Evolutionary conservation across 2,329 filamentous ascomycete species (phyloP), one percentile per base, ranked within the genome.

Genomic region (Grosmannia penicillata): DNA sequence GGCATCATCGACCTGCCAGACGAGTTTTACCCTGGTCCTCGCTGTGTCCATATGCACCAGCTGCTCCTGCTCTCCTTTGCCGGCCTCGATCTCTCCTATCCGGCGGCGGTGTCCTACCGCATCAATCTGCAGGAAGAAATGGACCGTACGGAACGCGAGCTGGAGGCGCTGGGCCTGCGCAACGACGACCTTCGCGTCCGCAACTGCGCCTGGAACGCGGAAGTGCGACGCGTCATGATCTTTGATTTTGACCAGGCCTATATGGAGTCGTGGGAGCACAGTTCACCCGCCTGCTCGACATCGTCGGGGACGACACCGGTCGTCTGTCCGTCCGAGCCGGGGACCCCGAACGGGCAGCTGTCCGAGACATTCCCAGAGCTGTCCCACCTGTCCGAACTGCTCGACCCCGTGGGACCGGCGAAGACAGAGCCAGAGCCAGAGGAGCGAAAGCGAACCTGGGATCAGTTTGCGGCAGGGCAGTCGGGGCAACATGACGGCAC

Each of bases 61-160:
- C 28, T 43, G 21, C 7, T 43, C 31, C 37, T 43, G 29, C 15
- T 43, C 11, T 43, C 41, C 3, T 43, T 38, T 15, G 40, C 40
- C 5, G 40, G 41, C 19, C 21, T 38, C 1, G 25, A 21, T 15
- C 10, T 39, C 18, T 27, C 7, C 15, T 33, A n/a, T n/a, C n/a
- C 33, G 13, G 5, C 17, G 1, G 22, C 8, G 2, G 11, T 29
- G 27, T 33, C 28, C n/a, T 18, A 27, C 2, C 25, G 33, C 15
- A 15, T 39, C 14, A 29, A 39, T 23, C 6, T 30, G 1, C 15
- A 37, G 10, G 2, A 15, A 13, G 34, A 40, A 24, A 15, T 15
- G 7, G 22, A 21, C 6, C 26, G 26, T 10, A 35, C 37, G 4
- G 7, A 14, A 2, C 7, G 11, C n/a, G 37, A 43, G 28, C 33